These are phyloP conservation scores for Aegilops speltoides DNA, from an alignment of 176 grass and related monocot genomes.

Conservation along the genomic window DNA sequence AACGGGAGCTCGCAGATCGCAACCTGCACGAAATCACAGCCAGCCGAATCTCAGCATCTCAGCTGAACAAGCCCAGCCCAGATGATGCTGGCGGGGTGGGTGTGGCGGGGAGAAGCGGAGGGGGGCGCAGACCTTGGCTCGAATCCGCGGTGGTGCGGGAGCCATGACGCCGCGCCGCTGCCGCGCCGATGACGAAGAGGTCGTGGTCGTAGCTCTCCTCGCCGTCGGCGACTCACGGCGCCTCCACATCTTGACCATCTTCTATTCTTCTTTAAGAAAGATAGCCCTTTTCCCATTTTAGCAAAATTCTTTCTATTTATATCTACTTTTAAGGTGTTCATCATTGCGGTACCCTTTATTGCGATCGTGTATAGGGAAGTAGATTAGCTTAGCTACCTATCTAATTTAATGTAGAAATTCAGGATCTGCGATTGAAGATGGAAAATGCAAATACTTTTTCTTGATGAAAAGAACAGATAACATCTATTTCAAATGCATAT, in stretches of 20 bases:
- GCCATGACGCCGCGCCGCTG: slow-evolving; percentile 86
- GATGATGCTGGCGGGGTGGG: not conserved
- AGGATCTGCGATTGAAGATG: too few relatives aligned
- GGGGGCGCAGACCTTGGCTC: slow-evolving; percentile 54
- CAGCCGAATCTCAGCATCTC: not conserved
- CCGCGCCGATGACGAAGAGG: slow-evolving; percentile 95
- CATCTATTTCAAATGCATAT: too few relatives aligned
- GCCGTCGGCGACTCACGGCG: slow-evolving; percentile 19
- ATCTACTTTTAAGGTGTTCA: too few relatives aligned
- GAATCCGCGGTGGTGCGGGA: slow-evolving; percentile 76
- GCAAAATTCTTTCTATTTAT: not conserved
- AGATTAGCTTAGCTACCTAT: not conserved
- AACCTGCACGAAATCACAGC: slow-evolving; percentile 39
- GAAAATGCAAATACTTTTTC: too few relatives aligned
- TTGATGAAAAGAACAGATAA: too few relatives aligned
- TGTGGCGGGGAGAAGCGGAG: too few relatives aligned
- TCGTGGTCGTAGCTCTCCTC: slow-evolving; percentile 63
- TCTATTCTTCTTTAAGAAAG: not conserved
- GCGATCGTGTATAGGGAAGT: not conserved
- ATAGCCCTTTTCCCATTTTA: not conserved
- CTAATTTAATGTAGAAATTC: too few relatives aligned
- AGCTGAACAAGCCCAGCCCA: not conserved
- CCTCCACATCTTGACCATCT: slow-evolving; percentile 75
- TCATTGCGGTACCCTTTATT: too few relatives aligned
- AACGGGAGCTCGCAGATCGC: slow-evolving; percentile 97